Evolutionary conservation across 495 filamentous ascomycete genomes (phyloP).

Genomic region (Daldinia bambusicola): DNA sequence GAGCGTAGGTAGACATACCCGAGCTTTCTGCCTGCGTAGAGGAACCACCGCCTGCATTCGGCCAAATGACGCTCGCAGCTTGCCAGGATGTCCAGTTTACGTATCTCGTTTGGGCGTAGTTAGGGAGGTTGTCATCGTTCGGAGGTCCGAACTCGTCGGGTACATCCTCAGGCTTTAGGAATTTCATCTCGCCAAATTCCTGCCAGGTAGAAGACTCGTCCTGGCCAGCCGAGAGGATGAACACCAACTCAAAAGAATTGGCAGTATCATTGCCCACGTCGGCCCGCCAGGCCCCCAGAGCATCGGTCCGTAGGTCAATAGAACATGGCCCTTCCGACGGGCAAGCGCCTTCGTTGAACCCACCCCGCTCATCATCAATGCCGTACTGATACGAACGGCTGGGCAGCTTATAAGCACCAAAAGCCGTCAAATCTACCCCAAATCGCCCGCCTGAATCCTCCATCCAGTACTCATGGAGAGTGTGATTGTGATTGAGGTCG

Average conservation of each 20-base stretch:
- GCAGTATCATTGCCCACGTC: constrained; percentile 53
- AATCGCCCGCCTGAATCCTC: constrained; percentile 55
- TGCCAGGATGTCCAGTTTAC: constrained; percentile 57
- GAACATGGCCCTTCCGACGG: constrained; percentile 47
- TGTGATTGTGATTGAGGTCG: constrained; percentile 54
- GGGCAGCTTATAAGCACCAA: constrained; percentile 54
- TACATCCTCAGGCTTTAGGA: constrained; percentile 50
- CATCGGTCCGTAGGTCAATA: constrained; percentile 53
- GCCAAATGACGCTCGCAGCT: constrained; percentile 53
- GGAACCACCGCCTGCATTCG: constrained; percentile 55
- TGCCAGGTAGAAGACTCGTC: constrained; percentile 59
- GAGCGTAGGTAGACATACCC: constrained; percentile 54
- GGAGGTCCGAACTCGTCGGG: constrained; percentile 54
- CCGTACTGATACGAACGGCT: constrained; percentile 50
- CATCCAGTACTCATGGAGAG: constrained; percentile 61
- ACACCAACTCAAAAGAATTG: constrained; percentile 51
- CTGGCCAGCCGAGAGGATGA: constrained; percentile 57
- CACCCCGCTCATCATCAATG: constrained; percentile 48
- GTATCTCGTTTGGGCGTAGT: constrained; percentile 54
- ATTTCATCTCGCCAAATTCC: constrained; percentile 58
- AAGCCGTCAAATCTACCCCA: constrained; percentile 57
- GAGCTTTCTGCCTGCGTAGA: constrained; percentile 58
- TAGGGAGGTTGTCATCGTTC: constrained; percentile 43
- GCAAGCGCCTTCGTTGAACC: constrained; percentile 52
- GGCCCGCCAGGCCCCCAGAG: constrained; percentile 52